Conservation (phyloP, 495 filamentous ascomycete genomes). For the Trichoderma virens region DNA sequence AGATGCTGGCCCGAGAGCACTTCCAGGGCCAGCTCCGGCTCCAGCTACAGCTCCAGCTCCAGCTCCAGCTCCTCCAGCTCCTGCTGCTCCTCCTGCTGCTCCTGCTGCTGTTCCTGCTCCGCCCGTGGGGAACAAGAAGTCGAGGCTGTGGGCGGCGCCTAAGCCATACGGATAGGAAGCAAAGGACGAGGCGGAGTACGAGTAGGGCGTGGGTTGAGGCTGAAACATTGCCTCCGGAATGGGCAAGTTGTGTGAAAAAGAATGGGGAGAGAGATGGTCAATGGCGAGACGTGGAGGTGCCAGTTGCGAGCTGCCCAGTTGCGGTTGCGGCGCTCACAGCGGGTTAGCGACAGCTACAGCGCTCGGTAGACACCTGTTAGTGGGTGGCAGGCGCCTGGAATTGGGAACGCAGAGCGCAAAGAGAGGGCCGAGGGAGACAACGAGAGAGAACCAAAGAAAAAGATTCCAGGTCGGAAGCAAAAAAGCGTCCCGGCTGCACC, state of each 20-base stretch:
- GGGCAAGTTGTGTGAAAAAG: neutral
- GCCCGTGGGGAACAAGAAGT: conserved; percentile 9
- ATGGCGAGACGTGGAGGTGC: neutral
- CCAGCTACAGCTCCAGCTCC: conserved; percentile 10
- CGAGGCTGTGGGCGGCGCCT: conserved; percentile 12
- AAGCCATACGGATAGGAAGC: conserved; percentile 10
- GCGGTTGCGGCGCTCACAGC: neutral
- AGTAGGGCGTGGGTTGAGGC: conserved; percentile 42
- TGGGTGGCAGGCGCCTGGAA: neutral
- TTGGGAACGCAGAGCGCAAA: too few species aligned
- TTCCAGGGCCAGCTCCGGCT: neutral
- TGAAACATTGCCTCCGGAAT: conserved; percentile 42
- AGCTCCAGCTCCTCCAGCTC: conserved; percentile 7
- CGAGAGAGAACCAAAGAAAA: conserved; percentile 5
- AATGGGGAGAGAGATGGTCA: neutral
- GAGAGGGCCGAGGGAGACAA: conserved; percentile 2
- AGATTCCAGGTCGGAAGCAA: conserved; percentile 13
- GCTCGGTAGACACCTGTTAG: neutral
- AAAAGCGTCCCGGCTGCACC: conserved; percentile 13
- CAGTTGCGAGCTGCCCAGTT: neutral
- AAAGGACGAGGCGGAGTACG: conserved; percentile 24
- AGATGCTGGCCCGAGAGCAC: too few species aligned
- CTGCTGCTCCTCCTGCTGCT: conserved; percentile 6
- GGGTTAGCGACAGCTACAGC: neutral
- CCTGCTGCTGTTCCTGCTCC: conserved; percentile 10